Conservation (phyloP, 495 filamentous ascomycete genomes). For the Penicillium robsamsonii region DNA sequence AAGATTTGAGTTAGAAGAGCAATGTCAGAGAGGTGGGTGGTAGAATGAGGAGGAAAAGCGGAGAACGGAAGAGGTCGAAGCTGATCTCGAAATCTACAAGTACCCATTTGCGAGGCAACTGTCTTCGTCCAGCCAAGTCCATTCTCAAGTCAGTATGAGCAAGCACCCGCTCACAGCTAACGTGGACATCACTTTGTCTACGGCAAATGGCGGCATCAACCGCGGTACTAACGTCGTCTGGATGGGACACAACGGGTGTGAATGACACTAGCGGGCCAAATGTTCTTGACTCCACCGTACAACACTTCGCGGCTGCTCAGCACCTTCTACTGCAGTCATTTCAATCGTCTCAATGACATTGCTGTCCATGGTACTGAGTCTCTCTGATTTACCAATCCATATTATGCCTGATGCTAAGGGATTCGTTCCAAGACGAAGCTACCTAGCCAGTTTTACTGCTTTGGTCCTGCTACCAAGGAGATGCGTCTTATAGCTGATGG, state of each 20-base stretch:
- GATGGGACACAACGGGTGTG: too few relatives aligned
- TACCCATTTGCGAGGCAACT: too few relatives aligned
- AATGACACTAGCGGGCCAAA: constrained; percentile 48
- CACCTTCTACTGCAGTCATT: constrained; percentile 44
- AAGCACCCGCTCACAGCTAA: too few relatives aligned
- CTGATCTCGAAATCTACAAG: too few relatives aligned
- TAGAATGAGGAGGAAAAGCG: too few relatives aligned
- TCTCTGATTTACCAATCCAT: too few relatives aligned
- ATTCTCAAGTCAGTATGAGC: too few relatives aligned
- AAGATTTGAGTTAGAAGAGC: too few relatives aligned
- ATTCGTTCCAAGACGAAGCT: constrained; percentile 46
- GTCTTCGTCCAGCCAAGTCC: too few relatives aligned
- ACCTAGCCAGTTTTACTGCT: constrained; percentile 51
- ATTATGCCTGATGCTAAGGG: constrained; percentile 28
- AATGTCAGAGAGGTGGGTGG: too few relatives aligned
- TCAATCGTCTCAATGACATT: constrained; percentile 50
- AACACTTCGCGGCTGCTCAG: constrained; percentile 32
- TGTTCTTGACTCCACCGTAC: constrained; percentile 34
- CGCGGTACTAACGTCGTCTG: constrained; percentile 41
- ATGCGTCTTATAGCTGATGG: constrained; percentile 44
- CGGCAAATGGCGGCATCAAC: constrained; percentile 48
- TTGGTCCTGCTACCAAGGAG: constrained; percentile 45
- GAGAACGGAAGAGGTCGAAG: too few relatives aligned
- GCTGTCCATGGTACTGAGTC: constrained; percentile 24
- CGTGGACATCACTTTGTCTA: too few relatives aligned